Conservation (phyloP, 2,329 filamentous ascomycete species). For the Colletotrichum sidae region DNA sequence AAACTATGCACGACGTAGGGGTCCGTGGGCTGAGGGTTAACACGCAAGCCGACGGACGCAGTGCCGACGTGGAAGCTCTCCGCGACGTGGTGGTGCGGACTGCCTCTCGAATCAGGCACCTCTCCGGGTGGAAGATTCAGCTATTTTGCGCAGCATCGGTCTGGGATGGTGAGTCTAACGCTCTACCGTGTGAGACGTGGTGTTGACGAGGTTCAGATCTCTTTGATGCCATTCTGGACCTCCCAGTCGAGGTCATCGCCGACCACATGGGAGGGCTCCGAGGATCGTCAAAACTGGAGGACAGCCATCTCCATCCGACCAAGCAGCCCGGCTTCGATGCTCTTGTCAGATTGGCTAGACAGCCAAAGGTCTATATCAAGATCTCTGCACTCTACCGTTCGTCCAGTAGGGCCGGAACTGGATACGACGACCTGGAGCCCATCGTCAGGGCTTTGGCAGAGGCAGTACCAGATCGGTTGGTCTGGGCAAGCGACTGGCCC, state of each 20-base stretch:
- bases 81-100: not conserved
- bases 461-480: slow-evolving; percentile 8
- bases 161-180: slow-evolving; percentile 1
- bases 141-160: slow-evolving; percentile 4
- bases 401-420: not conserved
- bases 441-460: slow-evolving; percentile 8
- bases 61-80: slow-evolving; percentile 7
- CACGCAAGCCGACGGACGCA: slow-evolving; percentile 5
- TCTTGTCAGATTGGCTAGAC: not conserved
- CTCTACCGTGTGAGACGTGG: not conserved
- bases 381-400: slow-evolving; percentile 13
- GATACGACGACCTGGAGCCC: slow-evolving; percentile 20
- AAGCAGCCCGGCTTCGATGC: slow-evolving; percentile 11
- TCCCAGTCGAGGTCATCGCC: slow-evolving; percentile 20
- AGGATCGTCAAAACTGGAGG: slow-evolving; percentile 6
- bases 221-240: not conserved
- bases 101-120: not conserved
- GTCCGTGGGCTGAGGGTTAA: slow-evolving; percentile 14
- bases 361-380: slow-evolving; percentile 14
- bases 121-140: slow-evolving; percentile 11
- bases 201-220: not conserved
- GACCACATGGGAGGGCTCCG: slow-evolving; percentile 24
- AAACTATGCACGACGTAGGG: not conserved
- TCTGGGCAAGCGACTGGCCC: slow-evolving; percentile 31
- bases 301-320: not conserved